A percentile compares a stretch with the other conserved stretches of the same genome.
phyloP scores from a whole-genome alignment of 768 basidiomycete species.

The Suillus luteus region DNA sequence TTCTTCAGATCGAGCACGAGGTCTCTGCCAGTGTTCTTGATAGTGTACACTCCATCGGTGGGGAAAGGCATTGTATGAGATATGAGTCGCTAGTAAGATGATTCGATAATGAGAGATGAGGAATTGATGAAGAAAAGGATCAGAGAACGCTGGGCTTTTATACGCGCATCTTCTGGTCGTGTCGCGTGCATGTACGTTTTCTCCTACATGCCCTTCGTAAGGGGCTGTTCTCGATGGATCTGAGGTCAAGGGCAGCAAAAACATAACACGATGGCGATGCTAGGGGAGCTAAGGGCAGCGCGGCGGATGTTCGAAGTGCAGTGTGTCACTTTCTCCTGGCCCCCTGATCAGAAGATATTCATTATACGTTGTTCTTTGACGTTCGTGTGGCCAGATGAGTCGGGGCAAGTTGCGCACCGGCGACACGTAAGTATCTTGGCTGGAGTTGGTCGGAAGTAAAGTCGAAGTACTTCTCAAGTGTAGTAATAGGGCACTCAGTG shows the following conservation, averaged over 20 bases:
- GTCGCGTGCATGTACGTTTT: too few relatives aligned
- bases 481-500: not conserved
- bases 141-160: not conserved
- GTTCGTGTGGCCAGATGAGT: too few relatives aligned
- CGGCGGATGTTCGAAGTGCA: not conserved
- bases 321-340: too few relatives aligned
- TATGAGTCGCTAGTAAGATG: not conserved
- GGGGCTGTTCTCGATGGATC: too few relatives aligned
- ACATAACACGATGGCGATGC: not conserved
- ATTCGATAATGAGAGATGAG: not conserved
- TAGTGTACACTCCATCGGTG: not conserved
- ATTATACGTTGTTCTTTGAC: too few relatives aligned
- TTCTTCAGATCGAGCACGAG: not conserved
- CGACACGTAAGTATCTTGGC: too few relatives aligned
- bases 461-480: too few relatives aligned
- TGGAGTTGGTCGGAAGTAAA: too few relatives aligned
- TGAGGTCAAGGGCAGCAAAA: not conserved
- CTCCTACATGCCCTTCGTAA: too few relatives aligned
- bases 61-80: conserved; percentile 1
- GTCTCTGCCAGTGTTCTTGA: not conserved
- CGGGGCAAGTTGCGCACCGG: too few relatives aligned
- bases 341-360: too few relatives aligned
- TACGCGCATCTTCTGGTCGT: not conserved
- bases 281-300: not conserved
- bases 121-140: not conserved